Evolutionary conservation across 495 filamentous ascomycete genomes (phyloP).

Genomic region (Cercophora scortea): DNA sequence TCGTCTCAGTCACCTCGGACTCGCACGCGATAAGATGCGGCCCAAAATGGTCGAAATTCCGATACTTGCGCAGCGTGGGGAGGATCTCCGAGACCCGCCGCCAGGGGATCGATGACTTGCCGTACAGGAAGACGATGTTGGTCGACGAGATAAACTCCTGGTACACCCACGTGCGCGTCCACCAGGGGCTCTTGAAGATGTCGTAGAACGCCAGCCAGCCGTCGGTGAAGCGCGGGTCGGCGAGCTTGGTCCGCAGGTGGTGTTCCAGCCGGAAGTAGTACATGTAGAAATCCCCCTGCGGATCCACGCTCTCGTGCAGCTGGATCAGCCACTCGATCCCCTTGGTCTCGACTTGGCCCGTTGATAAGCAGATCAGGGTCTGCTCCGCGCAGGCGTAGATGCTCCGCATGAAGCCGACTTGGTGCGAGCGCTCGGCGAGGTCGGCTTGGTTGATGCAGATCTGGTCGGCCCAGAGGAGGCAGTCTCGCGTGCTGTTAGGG

Average conservation of each 20-base stretch:
- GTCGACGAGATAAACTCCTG: conserved; percentile 7
- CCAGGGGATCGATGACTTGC: conserved; percentile 1
- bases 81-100: conserved; percentile 1
- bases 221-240: background rate
- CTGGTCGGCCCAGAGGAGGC: conserved; percentile 11
- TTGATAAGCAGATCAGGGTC: background rate
- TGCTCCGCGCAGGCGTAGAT: background rate
- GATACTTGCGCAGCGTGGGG: conserved; percentile 4
- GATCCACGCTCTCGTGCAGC: background rate
- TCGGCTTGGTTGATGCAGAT: conserved; percentile 18
- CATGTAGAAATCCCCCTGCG: conserved; percentile 1
- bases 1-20: background rate
- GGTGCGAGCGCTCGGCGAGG: conserved; percentile 13
- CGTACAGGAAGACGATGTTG: background rate
- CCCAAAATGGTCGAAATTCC: background rate
- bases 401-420: conserved; percentile 6
- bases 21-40: background rate
- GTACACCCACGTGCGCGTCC: conserved; percentile 7
- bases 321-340: conserved; percentile 1
- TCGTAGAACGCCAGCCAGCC: conserved; percentile 3
- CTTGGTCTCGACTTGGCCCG: background rate
- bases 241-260: background rate
- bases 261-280: conserved; percentile 1
- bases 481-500: background rate
- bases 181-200: conserved; percentile 6